Evolutionary conservation across 2,329 filamentous ascomycete species (phyloP).

Genomic region (Pestalotiopsis sp.): DNA sequence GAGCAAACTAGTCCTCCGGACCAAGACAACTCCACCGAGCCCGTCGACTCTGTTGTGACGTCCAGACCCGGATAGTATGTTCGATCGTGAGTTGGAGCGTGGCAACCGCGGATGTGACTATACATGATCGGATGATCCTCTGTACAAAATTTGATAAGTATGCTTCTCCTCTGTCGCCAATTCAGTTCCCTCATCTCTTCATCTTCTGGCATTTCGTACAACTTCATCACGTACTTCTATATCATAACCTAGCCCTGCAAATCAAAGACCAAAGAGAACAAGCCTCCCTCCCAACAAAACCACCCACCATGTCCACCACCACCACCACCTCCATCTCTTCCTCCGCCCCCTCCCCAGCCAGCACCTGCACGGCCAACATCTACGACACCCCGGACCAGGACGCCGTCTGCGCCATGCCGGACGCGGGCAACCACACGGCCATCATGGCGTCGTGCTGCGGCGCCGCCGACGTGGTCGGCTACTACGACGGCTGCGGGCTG

Average conservation of each 20-base stretch:
- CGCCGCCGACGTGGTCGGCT: conserved; percentile 43
- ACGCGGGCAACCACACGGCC: conserved; percentile 40
- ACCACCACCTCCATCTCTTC: conserved; percentile 17
- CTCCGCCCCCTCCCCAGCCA: conserved; percentile 22
- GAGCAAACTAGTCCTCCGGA: background rate
- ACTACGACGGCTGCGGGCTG: conserved; percentile 49
- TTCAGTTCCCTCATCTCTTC: no score
- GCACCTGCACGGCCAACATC: conserved; percentile 23
- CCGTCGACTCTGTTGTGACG: no score
- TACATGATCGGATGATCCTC: background rate
- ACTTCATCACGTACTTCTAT: no score
- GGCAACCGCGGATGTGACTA: background rate
- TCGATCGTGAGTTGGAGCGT: background rate
- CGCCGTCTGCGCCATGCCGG: conserved; percentile 46
- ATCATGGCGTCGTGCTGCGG: conserved; percentile 49
- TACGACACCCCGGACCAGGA: conserved; percentile 47
- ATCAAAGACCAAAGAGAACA: no score
- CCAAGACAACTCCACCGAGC: background rate
- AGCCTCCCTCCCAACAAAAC: background rate
- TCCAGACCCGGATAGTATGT: background rate
- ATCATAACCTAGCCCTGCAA: no score
- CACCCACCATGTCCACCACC: background rate
- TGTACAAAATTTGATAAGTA: no score
- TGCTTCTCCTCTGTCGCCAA: no score
- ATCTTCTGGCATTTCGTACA: no score